Evolutionary conservation across 345 rosid genomes (phyloP).

Genomic region (Eucalyptus pauciflora): DNA sequence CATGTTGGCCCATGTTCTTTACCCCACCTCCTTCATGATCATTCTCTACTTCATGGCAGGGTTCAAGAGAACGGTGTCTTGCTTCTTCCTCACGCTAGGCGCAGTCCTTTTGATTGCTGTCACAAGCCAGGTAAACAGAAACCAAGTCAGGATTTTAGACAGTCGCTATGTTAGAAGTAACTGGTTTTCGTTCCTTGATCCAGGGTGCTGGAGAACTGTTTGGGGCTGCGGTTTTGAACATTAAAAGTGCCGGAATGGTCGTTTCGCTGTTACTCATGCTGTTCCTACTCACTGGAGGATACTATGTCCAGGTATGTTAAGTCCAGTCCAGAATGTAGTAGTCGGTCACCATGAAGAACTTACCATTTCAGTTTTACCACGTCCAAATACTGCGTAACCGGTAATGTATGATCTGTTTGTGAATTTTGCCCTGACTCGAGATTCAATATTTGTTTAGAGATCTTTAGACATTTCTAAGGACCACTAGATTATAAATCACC

Average conservation of each 20-base stretch:
- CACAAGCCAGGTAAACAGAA: constrained; percentile 63
- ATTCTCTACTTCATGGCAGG: constrained; percentile 95
- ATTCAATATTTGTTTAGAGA: background rate
- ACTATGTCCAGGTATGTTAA: constrained; percentile 71
- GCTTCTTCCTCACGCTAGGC: constrained; percentile 70
- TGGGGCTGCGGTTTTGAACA: constrained; percentile 86
- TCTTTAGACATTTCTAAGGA: background rate
- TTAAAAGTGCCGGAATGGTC: constrained; percentile 84
- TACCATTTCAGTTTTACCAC: background rate
- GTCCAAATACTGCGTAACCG: background rate
- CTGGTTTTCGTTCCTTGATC: background rate
- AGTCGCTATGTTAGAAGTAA: background rate
- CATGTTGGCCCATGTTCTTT: constrained; percentile 85
- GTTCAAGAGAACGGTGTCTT: constrained; percentile 74
- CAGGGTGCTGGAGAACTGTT: constrained; percentile 88
- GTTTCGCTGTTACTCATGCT: constrained; percentile 81
- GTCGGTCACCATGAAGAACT: background rate
- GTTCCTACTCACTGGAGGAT: constrained; percentile 95
- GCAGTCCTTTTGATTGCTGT: constrained; percentile 57
- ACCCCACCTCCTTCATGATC: constrained; percentile 77
- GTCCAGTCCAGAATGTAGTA: background rate
- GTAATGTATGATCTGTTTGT: background rate
- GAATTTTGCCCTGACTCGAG: background rate
- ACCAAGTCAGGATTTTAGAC: background rate
- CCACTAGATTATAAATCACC: background rate